Conservation (phyloP, 164 flowering plant genomes). For the Platanus orientalis region DNA sequence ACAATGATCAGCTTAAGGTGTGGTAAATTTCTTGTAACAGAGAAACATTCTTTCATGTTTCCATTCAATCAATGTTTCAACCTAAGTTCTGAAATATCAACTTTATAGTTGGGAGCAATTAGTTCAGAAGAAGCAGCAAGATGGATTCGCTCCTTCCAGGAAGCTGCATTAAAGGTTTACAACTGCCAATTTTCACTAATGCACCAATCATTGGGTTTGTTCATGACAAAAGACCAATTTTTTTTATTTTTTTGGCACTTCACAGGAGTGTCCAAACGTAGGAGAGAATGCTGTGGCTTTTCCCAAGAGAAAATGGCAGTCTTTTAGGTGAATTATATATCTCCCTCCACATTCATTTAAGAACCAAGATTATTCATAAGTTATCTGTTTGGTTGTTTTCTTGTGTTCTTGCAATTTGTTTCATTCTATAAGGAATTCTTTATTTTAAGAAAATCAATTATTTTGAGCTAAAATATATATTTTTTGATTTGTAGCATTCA, state of each 20-base stretch:
- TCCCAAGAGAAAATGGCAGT: constrained; percentile 49
- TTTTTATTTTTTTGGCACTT: constrained; percentile 9
- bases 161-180: constrained; percentile 62
- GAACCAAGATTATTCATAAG: not conserved
- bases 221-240: not conserved
- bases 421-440: not conserved
- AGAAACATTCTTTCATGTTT: not conserved
- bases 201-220: not conserved
- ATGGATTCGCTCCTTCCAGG: constrained; percentile 71
- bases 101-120: constrained; percentile 67
- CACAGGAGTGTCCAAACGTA: constrained; percentile 43
- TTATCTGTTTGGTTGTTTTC: not conserved
- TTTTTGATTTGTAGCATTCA: not conserved
- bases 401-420: not conserved
- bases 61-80: not conserved
- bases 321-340: constrained; percentile 47
- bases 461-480: not conserved
- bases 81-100: constrained; percentile 9
- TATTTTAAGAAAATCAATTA: not conserved
- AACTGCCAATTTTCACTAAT: not conserved
- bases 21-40: constrained; percentile 3
- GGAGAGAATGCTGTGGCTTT: constrained; percentile 22
- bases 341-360: not conserved
- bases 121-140: constrained; percentile 92
- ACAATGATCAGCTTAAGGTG: constrained; percentile 79